Evolutionary conservation across 768 basidiomycete species (phyloP).

Genomic region (Gyrodon lividus): DNA sequence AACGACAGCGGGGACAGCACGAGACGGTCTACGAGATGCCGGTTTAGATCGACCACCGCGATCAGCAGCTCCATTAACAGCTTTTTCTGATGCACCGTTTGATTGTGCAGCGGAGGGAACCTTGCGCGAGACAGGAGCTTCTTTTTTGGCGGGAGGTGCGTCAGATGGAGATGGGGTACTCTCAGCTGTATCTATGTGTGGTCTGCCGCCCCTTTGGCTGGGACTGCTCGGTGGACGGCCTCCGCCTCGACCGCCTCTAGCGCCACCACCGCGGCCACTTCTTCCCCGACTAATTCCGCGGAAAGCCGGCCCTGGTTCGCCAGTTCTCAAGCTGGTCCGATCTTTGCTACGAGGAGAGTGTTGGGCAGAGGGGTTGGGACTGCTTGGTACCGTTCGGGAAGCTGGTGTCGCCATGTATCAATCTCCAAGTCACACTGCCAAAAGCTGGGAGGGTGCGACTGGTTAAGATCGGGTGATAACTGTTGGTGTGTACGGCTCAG

Average conservation of each 20-base stretch:
- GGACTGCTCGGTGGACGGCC: conserved; percentile 27
- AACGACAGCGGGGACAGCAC: conserved; percentile 19
- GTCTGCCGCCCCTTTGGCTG: conserved; percentile 22
- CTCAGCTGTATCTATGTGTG: conserved; percentile 18
- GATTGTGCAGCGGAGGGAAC: conserved; percentile 18
- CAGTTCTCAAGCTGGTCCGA: conserved; percentile 40
- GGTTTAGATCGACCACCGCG: conserved; percentile 24
- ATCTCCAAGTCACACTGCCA: neutral
- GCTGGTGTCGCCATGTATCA: conserved; percentile 45
- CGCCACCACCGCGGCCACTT: conserved; percentile 34
- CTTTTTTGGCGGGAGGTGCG: conserved; percentile 9
- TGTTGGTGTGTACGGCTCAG: conserved; percentile 15
- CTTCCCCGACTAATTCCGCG: conserved; percentile 41
- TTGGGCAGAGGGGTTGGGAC: conserved; percentile 27
- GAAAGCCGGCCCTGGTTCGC: conserved; percentile 49
- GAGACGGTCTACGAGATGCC: conserved; percentile 21
- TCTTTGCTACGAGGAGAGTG: conserved; percentile 36
- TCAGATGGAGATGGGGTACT: conserved; percentile 21
- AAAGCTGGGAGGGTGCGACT: neutral
- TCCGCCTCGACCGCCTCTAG: conserved; percentile 24
- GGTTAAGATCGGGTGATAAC: conserved; percentile 2
- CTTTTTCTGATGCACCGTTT: conserved; percentile 22
- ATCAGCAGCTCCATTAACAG: conserved; percentile 18
- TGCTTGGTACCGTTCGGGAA: conserved; percentile 27
- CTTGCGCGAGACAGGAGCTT: conserved; percentile 16